Base-by-base conservation (phyloP, 495 filamentous ascomycete species). In the Annulohypoxylon moriforme region DNA sequence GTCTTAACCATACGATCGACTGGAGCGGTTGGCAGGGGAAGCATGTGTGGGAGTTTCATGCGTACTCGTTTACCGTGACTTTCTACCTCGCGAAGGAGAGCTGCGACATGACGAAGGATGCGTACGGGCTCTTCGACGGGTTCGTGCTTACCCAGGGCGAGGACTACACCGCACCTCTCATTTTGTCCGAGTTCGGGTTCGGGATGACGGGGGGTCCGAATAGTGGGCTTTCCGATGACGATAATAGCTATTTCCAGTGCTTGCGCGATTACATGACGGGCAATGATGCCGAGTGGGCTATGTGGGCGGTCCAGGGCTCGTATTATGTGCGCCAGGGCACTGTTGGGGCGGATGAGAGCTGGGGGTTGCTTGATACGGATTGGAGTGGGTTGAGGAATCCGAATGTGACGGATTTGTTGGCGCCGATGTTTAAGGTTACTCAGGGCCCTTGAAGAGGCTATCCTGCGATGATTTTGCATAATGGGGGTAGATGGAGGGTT, bases 21-120 rank as follows among this genome's bases (percentile, higher is more conserved):
- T 81, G 78, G 44, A 64, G 56, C 27, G 77, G 69, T 14, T 85
- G 81, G 79, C 40, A 50, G 42, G 78, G 77, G 27, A 85, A 86
- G 69, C 77, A 81, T 42, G 84, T 86, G 1, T 86, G 83, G 83
- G 84, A 86, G 74, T 83, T 81, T 77, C 83, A 86, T 75, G 81
- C 82, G 31, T 85, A 86, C 76, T 74, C 71, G 44, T 85, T 83
- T 71, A 84, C 81, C n/a, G 79, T 85, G 0, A 84, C 78, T 1
- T 82, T 78, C 64, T 78, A 78, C 13, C 71, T 80, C 33, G 63
- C 74, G 10, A 77, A 80, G 59, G 69, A 68, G 10, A 80, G 73
- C 64, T 86, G 83, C 73, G 78, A 76, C 52, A 8, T 78, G 38
- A 65, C 81, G 42, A 76, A 82, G 76, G 46, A 78, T 46, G 57